Conservation (phyloP, 1,284 basidiomycete species). For the Cryptococcus neoformans region DNA sequence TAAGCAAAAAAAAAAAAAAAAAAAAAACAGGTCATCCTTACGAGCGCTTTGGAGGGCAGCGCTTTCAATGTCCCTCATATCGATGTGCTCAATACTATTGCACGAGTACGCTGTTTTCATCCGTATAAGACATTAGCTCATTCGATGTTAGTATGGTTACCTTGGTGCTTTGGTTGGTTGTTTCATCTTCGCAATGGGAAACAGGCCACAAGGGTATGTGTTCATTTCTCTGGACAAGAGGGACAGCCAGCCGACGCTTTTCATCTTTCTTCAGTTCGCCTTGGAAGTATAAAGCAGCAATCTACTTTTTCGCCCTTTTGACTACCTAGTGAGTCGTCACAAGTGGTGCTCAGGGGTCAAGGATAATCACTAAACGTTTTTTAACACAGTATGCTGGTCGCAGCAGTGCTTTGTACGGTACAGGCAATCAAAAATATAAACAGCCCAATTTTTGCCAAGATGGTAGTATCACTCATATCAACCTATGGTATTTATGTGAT, state of each 20-base stretch:
- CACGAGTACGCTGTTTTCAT: conserved; percentile 57
- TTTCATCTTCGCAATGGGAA: conserved; percentile 96
- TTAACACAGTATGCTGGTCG: conserved; percentile 50
- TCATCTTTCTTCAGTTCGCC: conserved; percentile 56
- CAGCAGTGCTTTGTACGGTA: conserved; percentile 70
- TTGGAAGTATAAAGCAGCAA: conserved; percentile 80
- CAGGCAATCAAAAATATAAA: conserved; percentile 62
- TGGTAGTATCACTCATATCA: conserved; percentile 78
- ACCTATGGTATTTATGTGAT: conserved; percentile 83
- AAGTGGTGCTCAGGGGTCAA: background rate
- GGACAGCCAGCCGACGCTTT: background rate
- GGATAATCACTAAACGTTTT: background rate
- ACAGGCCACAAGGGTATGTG: conserved; percentile 81
- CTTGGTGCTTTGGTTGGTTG: conserved; percentile 78
- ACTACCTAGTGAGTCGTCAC: conserved; percentile 61
- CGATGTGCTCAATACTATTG: conserved; percentile 70
- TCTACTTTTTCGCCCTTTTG: conserved; percentile 70
- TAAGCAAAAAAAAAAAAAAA: background rate
- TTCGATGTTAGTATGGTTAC: conserved; percentile 67
- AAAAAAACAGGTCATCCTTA: conserved; percentile 67
- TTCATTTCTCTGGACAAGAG: background rate
- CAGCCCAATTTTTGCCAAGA: conserved; percentile 62
- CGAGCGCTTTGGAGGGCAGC: conserved; percentile 76
- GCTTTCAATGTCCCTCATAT: conserved; percentile 69
- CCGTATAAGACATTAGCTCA: conserved; percentile 4